Percentiles rank a stretch among this genome's conserved stretches.
These are phyloP conservation scores for Coriaria nepalensis DNA, from an alignment of 306 rosid species.

Conservation along the genomic window DNA sequence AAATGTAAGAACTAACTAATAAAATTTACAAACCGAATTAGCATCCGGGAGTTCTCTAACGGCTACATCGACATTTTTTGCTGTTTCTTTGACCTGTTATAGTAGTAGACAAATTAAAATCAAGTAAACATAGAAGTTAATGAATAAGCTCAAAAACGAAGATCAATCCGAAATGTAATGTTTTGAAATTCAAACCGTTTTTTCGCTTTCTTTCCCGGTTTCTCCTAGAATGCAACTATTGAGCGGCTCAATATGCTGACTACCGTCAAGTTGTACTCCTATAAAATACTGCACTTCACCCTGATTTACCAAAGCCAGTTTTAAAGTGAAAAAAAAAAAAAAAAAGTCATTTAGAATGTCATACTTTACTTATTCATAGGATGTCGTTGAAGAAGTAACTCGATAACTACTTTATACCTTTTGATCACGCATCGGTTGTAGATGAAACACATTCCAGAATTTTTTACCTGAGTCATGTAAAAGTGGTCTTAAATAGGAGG, in stretches of 20 bases:
- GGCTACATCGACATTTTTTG: conserved; percentile 76
- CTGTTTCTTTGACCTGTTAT: conserved; percentile 66
- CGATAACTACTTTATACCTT: conserved; percentile 35
- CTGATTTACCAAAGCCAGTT: conserved; percentile 20
- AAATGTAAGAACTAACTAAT: conserved; percentile 4
- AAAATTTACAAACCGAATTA: conserved; percentile 61
- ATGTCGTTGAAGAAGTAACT: not conserved
- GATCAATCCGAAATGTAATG: not conserved
- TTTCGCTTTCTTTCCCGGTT: conserved; percentile 61
- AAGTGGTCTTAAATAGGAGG: not conserved
- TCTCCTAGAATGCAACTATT: conserved; percentile 48
- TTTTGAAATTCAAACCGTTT: conserved; percentile 36
- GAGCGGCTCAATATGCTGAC: conserved; percentile 90
- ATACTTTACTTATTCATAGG: not conserved
- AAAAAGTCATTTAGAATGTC: not conserved
- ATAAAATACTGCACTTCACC: conserved; percentile 96
- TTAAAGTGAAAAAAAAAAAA: conserved; percentile 6
- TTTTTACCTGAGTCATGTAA: conserved; percentile 53
- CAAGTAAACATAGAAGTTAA: conserved; percentile 4
- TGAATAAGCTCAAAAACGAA: not conserved
- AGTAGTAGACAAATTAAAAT: not conserved
- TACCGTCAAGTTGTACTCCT: conserved; percentile 98
- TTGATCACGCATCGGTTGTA: conserved; percentile 99
- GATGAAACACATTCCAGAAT: conserved; percentile 94
- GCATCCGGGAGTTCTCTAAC: conserved; percentile 96